Conservation (phyloP, 371 early-diverging fungal species). For the Homolaphlyctis polyrhiza region DNA sequence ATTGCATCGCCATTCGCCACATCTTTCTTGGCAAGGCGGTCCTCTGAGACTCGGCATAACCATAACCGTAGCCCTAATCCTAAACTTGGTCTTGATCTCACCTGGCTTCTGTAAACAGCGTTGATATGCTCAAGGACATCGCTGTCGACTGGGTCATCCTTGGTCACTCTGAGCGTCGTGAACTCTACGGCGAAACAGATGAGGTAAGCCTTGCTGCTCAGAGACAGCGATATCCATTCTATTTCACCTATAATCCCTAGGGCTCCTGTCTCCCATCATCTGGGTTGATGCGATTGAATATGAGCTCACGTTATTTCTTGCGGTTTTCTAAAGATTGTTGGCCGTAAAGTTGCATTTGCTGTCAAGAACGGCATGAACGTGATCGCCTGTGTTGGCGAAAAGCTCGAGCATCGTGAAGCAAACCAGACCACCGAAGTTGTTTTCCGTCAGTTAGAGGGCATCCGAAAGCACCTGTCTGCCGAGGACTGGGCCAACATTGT, state of each 20-base stretch:
- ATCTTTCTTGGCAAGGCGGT: background rate
- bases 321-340: slow-evolving; percentile 50
- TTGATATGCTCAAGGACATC: slow-evolving; percentile 94
- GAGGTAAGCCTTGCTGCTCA: too few relatives aligned
- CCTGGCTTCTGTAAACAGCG: slow-evolving; percentile 37
- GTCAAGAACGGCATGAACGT: slow-evolving; percentile 85
- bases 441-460: slow-evolving; percentile 83
- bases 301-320: too few relatives aligned
- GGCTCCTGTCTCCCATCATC: background rate
- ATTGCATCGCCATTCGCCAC: too few relatives aligned
- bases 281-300: too few relatives aligned
- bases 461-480: slow-evolving; percentile 44
- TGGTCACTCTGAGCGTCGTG: slow-evolving; percentile 99
- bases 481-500: slow-evolving; percentile 88
- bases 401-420: slow-evolving; percentile 88
- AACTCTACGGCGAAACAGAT: slow-evolving; percentile 86
- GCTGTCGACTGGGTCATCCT: slow-evolving; percentile 93
- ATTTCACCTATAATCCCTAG: too few relatives aligned
- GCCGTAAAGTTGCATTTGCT: slow-evolving; percentile 85
- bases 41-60: background rate
- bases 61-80: background rate
- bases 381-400: slow-evolving; percentile 98
- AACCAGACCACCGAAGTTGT: slow-evolving; percentile 82
- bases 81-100: background rate
- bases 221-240: too few relatives aligned